Conservation (phyloP, 176 grass and related monocot genomes). For the bread wheat (Triticum aestivum) region IWGSC_CS_RefSeq_v2.1 NC_057808.1:405592229-405592728, state of each 20-base stretch:
- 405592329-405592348: neutral
- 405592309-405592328: neutral
- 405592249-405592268: neutral
- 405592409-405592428: neutral
- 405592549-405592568: neutral
- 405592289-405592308: neutral
- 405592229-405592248: neutral
- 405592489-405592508: neutral
- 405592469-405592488: neutral
- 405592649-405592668: too few species aligned
- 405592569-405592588: conserved; percentile 1
- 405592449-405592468: conserved; percentile 13
- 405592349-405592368: neutral
- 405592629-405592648: neutral
- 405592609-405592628: neutral
- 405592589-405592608: neutral
- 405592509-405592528: neutral
- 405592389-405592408: neutral
- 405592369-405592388: neutral
- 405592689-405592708: conserved; percentile 16
- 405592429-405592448: conserved; percentile 17
- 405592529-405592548: neutral
- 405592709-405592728: conserved; percentile 7
- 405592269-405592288: neutral
- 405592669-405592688: neutral